A percentile compares a stretch with the other conserved stretches of the same genome.
phyloP scores from a whole-genome alignment of 768 basidiomycete genomes.

The Ephemerocybe angulata region DNA sequence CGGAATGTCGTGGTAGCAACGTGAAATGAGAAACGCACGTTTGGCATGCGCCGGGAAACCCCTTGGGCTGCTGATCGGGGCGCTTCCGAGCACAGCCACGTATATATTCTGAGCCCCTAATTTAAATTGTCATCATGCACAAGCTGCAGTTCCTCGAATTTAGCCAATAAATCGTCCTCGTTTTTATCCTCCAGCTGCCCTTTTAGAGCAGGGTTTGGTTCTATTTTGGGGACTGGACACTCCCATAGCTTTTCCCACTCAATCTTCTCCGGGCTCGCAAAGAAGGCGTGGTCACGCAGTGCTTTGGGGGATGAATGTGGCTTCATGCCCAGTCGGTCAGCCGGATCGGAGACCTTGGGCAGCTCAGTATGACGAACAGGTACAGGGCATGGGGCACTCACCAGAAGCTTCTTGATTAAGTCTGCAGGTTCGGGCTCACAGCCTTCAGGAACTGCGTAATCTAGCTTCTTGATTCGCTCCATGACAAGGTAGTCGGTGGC shows the following conservation, averaged over 20 bases:
- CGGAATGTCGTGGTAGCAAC: background rate
- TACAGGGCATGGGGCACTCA: conserved; percentile 43
- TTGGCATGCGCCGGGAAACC: background rate
- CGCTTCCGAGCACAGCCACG: background rate
- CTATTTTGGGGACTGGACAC: conserved; percentile 42
- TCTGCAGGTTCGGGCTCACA: conserved; percentile 82
- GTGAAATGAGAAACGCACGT: conserved; percentile 1
- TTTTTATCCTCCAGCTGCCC: background rate
- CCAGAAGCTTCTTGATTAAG: conserved; percentile 74
- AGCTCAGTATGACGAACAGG: background rate
- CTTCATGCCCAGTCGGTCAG: conserved; percentile 57
- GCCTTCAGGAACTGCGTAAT: conserved; percentile 82
- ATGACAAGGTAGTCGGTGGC: conserved; percentile 91
- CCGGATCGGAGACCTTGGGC: conserved; percentile 52
- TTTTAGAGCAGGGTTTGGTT: background rate
- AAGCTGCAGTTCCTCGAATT: conserved; percentile 3
- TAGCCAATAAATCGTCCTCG: conserved; percentile 6
- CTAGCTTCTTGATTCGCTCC: conserved; percentile 86
- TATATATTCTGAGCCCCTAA: background rate
- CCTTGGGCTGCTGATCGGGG: background rate
- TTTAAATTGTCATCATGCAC: background rate
- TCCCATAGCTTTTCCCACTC: conserved; percentile 68
- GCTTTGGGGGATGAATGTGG: conserved; percentile 35
- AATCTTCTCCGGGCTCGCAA: conserved; percentile 37
- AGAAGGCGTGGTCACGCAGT: conserved; percentile 62